Percentiles rank a stretch among this genome's conserved stretches.
phyloP scores from a whole-genome alignment of 148 eudicot genomes.

The Silene latifolia region DNA sequence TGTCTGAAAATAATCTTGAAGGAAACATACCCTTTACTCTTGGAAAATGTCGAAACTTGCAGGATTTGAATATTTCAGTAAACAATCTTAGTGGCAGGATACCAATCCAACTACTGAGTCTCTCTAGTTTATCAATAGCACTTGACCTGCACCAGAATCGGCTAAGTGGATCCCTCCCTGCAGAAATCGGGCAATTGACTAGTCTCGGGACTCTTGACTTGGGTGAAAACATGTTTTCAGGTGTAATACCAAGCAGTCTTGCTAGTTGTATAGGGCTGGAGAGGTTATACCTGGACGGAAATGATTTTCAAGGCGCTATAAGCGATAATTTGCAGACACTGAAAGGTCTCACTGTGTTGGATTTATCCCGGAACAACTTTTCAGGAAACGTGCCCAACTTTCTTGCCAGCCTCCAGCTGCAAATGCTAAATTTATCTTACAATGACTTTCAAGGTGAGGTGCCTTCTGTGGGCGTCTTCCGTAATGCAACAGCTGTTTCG shows the following conservation, averaged over 20 bases:
- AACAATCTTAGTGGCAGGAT: constrained; percentile 33
- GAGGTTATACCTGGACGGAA: constrained; percentile 18
- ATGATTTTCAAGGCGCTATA: constrained; percentile 29
- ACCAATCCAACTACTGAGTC: constrained; percentile 28
- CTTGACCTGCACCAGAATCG: constrained; percentile 26
- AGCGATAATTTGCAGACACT: neutral
- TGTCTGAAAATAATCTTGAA: constrained; percentile 24
- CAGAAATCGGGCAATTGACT: constrained; percentile 26
- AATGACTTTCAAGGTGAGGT: constrained; percentile 40
- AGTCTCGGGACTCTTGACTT: constrained; percentile 25
- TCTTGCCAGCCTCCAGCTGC: constrained; percentile 13
- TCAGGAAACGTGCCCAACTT: constrained; percentile 35
- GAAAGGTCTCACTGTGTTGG: constrained; percentile 23
- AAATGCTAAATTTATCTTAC: constrained; percentile 26
- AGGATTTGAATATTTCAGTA: constrained; percentile 14
- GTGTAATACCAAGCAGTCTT: constrained; percentile 31
- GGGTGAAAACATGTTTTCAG: constrained; percentile 26
- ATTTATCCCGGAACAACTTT: constrained; percentile 38
- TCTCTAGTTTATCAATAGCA: neutral
- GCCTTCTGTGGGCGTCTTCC: constrained; percentile 31
- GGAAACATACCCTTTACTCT: constrained; percentile 38
- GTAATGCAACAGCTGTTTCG: constrained; percentile 26
- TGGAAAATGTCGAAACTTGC: constrained; percentile 32
- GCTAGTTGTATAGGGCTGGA: constrained; percentile 22
- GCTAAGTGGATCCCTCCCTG: constrained; percentile 30